Conservation (phyloP, 441 rosid genomes). For the Croton setiger region DNA sequence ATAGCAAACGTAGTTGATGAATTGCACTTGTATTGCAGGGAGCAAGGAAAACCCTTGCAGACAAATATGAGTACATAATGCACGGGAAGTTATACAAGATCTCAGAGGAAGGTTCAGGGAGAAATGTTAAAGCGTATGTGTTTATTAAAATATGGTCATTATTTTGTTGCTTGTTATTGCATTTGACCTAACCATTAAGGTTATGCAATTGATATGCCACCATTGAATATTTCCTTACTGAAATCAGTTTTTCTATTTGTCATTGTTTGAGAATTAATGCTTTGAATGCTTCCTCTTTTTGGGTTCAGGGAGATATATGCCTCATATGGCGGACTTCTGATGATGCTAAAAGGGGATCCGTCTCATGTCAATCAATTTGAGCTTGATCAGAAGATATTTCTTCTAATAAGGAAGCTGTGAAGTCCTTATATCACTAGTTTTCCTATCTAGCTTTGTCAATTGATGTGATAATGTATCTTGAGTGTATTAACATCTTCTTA, state of each 20-base stretch:
- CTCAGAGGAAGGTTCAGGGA: conserved; percentile 61
- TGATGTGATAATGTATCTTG: neutral
- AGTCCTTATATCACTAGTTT: neutral
- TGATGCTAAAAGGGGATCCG: conserved; percentile 83
- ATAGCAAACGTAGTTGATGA: neutral
- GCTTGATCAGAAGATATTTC: conserved; percentile 84
- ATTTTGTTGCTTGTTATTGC: neutral
- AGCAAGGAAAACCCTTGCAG: conserved; percentile 74
- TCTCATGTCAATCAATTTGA: conserved; percentile 63
- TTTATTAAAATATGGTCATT: neutral
- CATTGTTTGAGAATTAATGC: neutral
- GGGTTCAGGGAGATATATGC: conserved; percentile 68
- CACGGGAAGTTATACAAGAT: conserved; percentile 90
- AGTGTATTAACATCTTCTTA: neutral
- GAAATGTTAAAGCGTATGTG: conserved; percentile 62
- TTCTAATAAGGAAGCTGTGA: conserved; percentile 76
- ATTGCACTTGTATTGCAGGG: conserved; percentile 39
- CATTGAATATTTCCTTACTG: neutral
- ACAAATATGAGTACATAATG: conserved; percentile 87
- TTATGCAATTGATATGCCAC: neutral
- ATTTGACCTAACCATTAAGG: neutral
- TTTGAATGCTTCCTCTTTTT: neutral
- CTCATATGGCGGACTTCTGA: conserved; percentile 81
- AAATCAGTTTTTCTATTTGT: no score
- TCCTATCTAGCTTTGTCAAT: neutral